Percentiles rank a stretch among this genome's conserved stretches.
phyloP scores from a whole-genome alignment of 2,329 filamentous ascomycete species.

The Ophiobolus disseminans region DNA sequence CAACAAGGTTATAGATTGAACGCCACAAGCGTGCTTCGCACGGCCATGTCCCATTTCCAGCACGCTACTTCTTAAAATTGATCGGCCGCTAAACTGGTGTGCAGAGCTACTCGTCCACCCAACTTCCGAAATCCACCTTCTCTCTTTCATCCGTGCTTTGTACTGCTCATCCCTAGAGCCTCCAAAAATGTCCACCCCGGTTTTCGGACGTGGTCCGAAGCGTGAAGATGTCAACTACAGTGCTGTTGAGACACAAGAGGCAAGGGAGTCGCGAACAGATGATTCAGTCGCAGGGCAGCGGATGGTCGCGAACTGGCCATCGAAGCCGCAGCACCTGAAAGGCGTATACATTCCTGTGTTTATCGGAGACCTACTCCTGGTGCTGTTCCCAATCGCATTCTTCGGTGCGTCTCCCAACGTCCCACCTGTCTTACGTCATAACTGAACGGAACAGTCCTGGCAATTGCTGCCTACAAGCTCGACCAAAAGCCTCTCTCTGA shows the following conservation, averaged over 20 bases:
- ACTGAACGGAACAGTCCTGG: not conserved
- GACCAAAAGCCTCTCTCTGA: conserved; percentile 1
- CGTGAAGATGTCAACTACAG: not conserved
- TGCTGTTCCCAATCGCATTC: conserved; percentile 9
- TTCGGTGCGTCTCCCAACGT: not conserved
- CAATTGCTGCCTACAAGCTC: not conserved
- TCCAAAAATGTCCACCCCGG: too few relatives aligned
- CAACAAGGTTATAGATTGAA: too few relatives aligned
- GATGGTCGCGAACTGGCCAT: not conserved
- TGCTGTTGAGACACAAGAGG: not conserved
- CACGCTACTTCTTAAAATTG: too few relatives aligned
- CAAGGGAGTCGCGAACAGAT: not conserved
- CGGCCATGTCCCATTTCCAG: too few relatives aligned
- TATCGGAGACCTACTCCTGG: conserved; percentile 3
- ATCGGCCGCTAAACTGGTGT: too few relatives aligned
- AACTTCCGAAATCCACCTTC: too few relatives aligned
- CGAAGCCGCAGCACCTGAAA: not conserved
- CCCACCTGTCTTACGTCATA: not conserved
- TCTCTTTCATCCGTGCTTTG: too few relatives aligned
- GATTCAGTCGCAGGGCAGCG: not conserved
- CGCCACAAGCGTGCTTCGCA: too few relatives aligned
- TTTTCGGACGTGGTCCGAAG: too few relatives aligned
- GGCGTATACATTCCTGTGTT: not conserved
- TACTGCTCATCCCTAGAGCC: too few relatives aligned
- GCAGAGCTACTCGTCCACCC: too few relatives aligned